Conservation (phyloP, 2,329 filamentous ascomycete species). For the Xylaria polymorpha region DNA sequence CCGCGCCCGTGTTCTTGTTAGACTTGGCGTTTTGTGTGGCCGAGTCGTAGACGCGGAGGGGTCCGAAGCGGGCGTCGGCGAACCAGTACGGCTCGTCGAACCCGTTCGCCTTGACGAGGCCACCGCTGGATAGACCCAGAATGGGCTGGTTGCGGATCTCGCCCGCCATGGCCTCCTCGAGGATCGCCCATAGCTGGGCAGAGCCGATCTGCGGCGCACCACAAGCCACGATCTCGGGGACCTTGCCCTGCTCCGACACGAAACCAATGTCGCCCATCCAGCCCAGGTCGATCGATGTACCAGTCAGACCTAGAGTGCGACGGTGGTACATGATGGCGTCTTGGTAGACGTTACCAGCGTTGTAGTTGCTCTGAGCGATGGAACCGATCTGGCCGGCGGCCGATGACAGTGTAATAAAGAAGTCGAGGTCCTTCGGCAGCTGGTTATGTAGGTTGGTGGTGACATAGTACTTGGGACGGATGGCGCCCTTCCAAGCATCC, state of each 20-base stretch:
- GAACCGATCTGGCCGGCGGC: conserved; percentile 48
- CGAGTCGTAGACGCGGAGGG: conserved; percentile 44
- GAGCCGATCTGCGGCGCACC: conserved; percentile 45
- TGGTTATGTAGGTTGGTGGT: conserved; percentile 46
- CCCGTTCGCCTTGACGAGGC: conserved; percentile 45
- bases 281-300: conserved; percentile 46
- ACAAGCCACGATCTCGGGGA: conserved; percentile 47
- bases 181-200: conserved; percentile 43
- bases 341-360: conserved; percentile 49
- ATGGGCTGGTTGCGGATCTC: conserved; percentile 45
- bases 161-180: conserved; percentile 44
- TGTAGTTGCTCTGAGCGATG: conserved; percentile 50
- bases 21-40: conserved; percentile 34
- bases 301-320: conserved; percentile 43
- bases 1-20: conserved; percentile 36
- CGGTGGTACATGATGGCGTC: conserved; percentile 47
- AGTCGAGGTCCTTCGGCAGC: conserved; percentile 48
- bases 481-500: conserved; percentile 44
- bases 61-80: conserved; percentile 46
- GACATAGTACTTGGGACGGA: conserved; percentile 46
- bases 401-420: conserved; percentile 48
- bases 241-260: conserved; percentile 47
- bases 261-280: conserved; percentile 48
- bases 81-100: conserved; percentile 50
- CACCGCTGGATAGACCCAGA: conserved; percentile 46